phyloP scores from a whole-genome alignment of 2,329 filamentous ascomycete genomes.

The Penicillium fuscoglaucum region DNA sequence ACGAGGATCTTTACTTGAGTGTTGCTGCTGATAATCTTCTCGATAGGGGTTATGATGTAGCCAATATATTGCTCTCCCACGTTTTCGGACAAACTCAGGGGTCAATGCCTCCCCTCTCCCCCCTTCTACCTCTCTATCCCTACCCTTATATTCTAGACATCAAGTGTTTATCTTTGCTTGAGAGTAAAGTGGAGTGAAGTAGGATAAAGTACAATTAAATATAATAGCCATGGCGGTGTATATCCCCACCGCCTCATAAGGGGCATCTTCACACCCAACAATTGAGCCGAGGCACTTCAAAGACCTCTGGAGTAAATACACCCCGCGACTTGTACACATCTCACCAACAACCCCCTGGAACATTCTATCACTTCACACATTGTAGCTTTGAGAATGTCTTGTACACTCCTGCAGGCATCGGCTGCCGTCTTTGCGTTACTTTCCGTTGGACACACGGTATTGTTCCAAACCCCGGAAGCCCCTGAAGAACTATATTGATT shows the following conservation, averaged over 20 bases:
- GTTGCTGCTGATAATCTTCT: background rate
- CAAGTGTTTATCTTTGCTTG: background rate
- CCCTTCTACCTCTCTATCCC: background rate
- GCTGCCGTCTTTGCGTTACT: constrained; percentile 23
- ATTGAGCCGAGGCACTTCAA: background rate
- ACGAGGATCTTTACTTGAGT: too few relatives aligned
- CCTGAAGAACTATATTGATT: background rate
- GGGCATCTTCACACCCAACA: background rate
- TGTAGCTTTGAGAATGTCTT: constrained; percentile 2
- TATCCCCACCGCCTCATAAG: background rate
- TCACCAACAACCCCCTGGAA: background rate
- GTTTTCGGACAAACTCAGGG: background rate
- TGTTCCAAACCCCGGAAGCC: background rate
- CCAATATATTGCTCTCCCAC: background rate
- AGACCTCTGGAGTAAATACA: background rate
- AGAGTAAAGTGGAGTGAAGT: background rate
- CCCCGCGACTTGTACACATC: background rate
- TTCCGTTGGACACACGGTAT: constrained; percentile 30
- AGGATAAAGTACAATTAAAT: background rate
- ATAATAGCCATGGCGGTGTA: background rate
- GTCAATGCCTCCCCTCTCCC: background rate
- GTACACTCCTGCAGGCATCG: constrained; percentile 21
- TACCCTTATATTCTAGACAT: background rate
- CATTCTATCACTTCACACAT: background rate
- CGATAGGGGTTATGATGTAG: background rate